A percentile compares a stretch with the other conserved stretches of the same genome.
Evolutionary conservation across 139 green algal species (phyloP).

Genomic region (Choricystis sp.): DNA sequence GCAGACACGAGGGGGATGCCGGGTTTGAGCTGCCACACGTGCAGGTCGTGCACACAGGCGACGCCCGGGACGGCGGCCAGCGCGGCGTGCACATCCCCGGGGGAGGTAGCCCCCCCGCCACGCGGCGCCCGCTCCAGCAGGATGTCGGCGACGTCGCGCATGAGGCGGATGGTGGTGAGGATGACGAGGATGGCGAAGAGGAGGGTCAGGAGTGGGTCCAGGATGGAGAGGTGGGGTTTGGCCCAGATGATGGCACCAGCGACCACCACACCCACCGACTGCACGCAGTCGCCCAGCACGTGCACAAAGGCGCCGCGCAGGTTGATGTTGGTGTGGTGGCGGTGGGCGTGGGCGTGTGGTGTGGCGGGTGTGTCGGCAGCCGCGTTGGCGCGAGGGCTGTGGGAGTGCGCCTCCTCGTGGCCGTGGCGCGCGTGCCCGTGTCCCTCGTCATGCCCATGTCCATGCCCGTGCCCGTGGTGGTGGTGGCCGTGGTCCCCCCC

Average conservation of each 20-base stretch:
- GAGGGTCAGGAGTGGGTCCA: constrained; percentile 83
- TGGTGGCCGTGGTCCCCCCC: constrained; percentile 44
- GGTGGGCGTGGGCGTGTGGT: no score
- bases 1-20: constrained; percentile 56
- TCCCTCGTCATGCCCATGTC: constrained; percentile 9
- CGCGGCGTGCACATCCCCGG: not conserved
- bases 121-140: constrained; percentile 82
- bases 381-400: not conserved
- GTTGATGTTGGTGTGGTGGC: constrained; percentile 16
- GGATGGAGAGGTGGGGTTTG: not conserved
- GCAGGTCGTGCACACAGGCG: constrained; percentile 67
- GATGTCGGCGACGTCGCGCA: constrained; percentile 73
- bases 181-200: constrained; percentile 79
- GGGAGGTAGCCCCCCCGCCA: constrained; percentile 25
- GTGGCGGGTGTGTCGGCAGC: not conserved
- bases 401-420: not conserved
- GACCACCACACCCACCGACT: constrained; percentile 67
- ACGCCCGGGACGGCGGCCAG: constrained; percentile 45
- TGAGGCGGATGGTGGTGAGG: constrained; percentile 56
- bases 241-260: constrained; percentile 77
- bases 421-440: constrained; percentile 2
- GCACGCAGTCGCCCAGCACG: constrained; percentile 82
- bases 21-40: constrained; percentile 80
- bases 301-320: constrained; percentile 69
- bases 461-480: constrained; percentile 5